These are phyloP conservation scores for Fusarium camptoceras DNA, from an alignment of 2,329 filamentous ascomycete genomes.

Conservation along the genomic window DNA sequence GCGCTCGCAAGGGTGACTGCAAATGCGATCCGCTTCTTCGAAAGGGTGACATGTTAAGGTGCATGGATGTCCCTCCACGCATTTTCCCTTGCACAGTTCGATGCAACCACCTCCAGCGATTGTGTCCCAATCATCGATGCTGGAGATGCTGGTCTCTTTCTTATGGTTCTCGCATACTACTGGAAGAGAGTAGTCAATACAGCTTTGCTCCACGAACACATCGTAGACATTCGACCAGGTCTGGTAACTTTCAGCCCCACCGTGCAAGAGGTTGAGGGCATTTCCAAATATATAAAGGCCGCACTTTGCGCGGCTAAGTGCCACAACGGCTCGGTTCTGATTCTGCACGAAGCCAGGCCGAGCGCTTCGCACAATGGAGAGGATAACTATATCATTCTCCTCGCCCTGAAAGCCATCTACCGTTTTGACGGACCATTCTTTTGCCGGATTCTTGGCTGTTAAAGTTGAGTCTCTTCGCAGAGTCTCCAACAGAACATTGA, in stretches of 20 bases:
- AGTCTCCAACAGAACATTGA: slow-evolving; percentile 69
- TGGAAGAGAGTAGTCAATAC: slow-evolving; percentile 60
- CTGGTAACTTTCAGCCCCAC: slow-evolving; percentile 55
- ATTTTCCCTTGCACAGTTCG: slow-evolving; percentile 27
- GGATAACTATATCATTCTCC: slow-evolving; percentile 84
- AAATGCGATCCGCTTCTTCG: slow-evolving; percentile 42
- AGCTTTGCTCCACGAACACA: slow-evolving; percentile 55
- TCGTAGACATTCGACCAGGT: slow-evolving; percentile 58
- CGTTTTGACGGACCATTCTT: slow-evolving; percentile 73
- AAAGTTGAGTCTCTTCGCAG: slow-evolving; percentile 53
- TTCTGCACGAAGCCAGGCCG: slow-evolving; percentile 80
- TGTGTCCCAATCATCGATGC: slow-evolving; percentile 63
- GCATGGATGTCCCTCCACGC: slow-evolving; percentile 41
- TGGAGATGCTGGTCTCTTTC: slow-evolving; percentile 61
- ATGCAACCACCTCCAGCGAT: slow-evolving; percentile 41
- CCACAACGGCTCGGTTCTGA: slow-evolving; percentile 68
- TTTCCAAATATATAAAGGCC: slow-evolving; percentile 92
- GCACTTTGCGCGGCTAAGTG: slow-evolving; percentile 75
- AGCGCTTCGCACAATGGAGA: slow-evolving; percentile 84
- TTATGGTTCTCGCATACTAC: slow-evolving; percentile 72
- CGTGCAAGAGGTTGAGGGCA: slow-evolving; percentile 60
- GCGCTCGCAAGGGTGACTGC: slow-evolving; percentile 44
- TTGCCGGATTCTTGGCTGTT: slow-evolving; percentile 39
- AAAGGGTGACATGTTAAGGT: slow-evolving; percentile 32
- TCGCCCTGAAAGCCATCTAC: slow-evolving; percentile 94